Evolutionary conservation across 257 asterid species (phyloP), one percentile per base, ranked within the genome.

Genomic region (Orobanche coerulescens): DNA sequence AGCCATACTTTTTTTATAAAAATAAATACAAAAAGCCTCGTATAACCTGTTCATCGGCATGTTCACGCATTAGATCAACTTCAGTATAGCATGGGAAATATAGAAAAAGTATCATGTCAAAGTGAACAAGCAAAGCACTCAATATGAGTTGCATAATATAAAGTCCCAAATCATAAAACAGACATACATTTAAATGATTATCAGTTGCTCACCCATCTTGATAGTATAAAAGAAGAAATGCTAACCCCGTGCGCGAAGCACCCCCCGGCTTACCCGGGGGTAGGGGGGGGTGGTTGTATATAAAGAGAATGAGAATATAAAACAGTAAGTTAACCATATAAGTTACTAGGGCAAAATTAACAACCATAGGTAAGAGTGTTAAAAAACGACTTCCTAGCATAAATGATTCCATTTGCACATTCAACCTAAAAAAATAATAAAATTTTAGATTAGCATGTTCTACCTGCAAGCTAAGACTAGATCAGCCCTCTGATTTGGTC

Each of bases 401-500:
- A 14, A 46, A 61, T 47, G 22, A 26, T 25, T 15, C 5, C 33
- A 46, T 64, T 39, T 51, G 36, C 55, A 14, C 36, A 48, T 22
- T 12, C 11, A 67, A 55, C 54, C 48, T 16, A 63, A 28, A 51
- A 61, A 61, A 62, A 16, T 31, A 13, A 72, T 20, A 47, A n/a
- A 13, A 16, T n/a, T 18, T 43, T 26, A 28, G 50, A 67, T 20
- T 18, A 22, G 16, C 20, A 7, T 8, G 51, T 18, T n/a, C 2
- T 85, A 93, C 98, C 97, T 88, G 95, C 97, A 93, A 75, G 98
- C 98, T 61, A 83, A 74, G 52, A 74, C 65, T 73, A 93, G 77
- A 71, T 93, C 97, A 71, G 86, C 95, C 88, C 97, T 84, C 78
- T 93, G 98, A 69, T 93, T 83, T 53, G 90, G 95, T 37, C 97